Evolutionary conservation across 2,329 filamentous ascomycete species (phyloP), one percentile per base, ranked within the genome.

Genomic region (Colletotrichum melonis): DNA sequence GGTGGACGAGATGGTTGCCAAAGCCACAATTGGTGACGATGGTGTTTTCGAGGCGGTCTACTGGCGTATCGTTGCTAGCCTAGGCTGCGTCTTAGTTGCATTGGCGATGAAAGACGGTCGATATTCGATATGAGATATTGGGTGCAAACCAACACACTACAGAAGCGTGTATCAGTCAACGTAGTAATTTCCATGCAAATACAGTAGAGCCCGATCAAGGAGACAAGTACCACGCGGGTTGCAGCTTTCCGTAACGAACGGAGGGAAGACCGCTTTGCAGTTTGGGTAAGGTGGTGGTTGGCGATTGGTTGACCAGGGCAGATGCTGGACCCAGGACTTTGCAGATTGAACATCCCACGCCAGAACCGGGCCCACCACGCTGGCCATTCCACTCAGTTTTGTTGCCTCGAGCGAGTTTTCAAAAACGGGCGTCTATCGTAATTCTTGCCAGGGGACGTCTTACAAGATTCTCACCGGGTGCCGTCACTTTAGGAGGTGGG

Each of bases 31-130:
- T 69, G 52, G 30, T 73, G 66, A 69, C 59, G 56, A 70, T 66
- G 60, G 35, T 60, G 42, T 70, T 46, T 58, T 60, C 26, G 67
- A 62, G 70, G 70, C 60, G 70, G 70, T 73, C 54, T 70, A 38
- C n/a, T 69, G 66, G 66, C 55, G 59, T 60, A 22, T 38, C 60
- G 46, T 38, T 59, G 24, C 46, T 64, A 70, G 54, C 8, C 30
- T 54, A 69, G 66, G 24, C 54, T 42, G n/a, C 14, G 42, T 30
- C 46, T 64, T 65, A 60, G 70, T 56, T 59, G 32, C 22, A 38
- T 59, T 35, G 28, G 16, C 35, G 16, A 59, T 22, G 14, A 49
- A n/a, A 8, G 60, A 55, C 16, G 49, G 28, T 26, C 32, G 58
- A 49, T 35, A 49, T 49, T 42, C 24, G 28, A 35, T 30, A 38